Conservation (phyloP, 306 rosid species). For the Acacia confusa region DNA sequence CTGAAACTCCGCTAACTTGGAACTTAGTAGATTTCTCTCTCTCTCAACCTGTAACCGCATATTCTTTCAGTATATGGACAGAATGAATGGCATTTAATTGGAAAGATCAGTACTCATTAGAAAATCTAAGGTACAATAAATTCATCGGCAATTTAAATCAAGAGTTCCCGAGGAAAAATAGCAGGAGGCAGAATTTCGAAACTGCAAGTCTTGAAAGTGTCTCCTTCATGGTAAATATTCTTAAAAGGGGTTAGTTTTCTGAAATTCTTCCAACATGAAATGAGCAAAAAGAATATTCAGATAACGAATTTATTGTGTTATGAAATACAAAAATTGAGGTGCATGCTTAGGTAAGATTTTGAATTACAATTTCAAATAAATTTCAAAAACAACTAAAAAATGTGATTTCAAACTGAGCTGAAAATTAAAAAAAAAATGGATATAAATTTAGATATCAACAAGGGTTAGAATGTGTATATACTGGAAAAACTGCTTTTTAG, state of each 20-base stretch:
- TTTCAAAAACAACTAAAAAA: neutral
- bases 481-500: neutral
- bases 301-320: neutral
- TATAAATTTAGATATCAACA: neutral
- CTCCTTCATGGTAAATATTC: neutral
- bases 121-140: neutral
- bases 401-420: neutral
- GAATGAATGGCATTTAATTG: conserved; percentile 19
- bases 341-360: neutral
- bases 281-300: neutral
- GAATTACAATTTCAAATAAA: neutral
- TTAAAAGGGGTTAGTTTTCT: neutral
- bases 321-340: neutral
- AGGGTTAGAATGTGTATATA: neutral
- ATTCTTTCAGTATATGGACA: conserved; percentile 24
- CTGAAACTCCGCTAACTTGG: conserved; percentile 75
- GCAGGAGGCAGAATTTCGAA: neutral
- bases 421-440: neutral
- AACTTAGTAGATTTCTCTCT: conserved; percentile 71
- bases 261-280: neutral
- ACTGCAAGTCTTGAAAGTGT: neutral
- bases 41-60: conserved; percentile 73
- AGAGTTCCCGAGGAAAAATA: neutral
- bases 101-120: neutral
- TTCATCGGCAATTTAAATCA: neutral